Base-by-base conservation (phyloP, 2,329 filamentous ascomycete genomes). In the Alternaria sp. region DNA sequence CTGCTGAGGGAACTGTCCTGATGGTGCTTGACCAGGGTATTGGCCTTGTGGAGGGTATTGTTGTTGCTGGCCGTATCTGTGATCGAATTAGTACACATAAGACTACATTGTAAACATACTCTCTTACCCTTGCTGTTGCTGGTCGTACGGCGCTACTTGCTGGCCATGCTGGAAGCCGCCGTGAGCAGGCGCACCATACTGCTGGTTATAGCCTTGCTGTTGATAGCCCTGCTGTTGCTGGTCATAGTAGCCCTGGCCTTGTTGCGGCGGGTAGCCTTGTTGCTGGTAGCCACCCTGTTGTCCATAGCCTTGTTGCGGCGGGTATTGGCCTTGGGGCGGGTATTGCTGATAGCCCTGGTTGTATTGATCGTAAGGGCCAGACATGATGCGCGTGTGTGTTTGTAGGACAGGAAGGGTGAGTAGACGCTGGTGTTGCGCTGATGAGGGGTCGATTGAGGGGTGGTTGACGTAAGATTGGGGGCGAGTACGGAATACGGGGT, bases 161-260 rank as follows among this genome's bases (percentile, higher is more conserved):
- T 82, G 80, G 23, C 83, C 82, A 67, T 82, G 83, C 70, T 86
- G 82, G 71, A 84, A 85, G n/a, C 83, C 84, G 45, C 83, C 82
- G 21, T 83, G 76, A 28, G 76, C 76, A 28, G 84, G 84, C 15
- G 84, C 82, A 37, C 83, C 83, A 64, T 84, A 86, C 53, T 75
- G 73, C 25, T 73, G 69, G 63, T 76, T 72, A 54, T 70, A 69
- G 25, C 64, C 63, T 61, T 78, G 73, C 59, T 77, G 74, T 50
- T 77, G 72, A 8, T 70, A 51, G 44, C 44, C 60, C 50, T 79
- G 73, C 58, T 77, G 75, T 51, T 77, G 72, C 2, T 68, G 79
- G 57, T 74, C 75, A 62, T 82, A 79, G 57, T 77, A 73, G 51
- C 76, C 71, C 28, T 74, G 66, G 25, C 12, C 44, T 21, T 63